Base-by-base conservation (phyloP, 805 yeast species). In the Yamadazyma laniorum region DNA sequence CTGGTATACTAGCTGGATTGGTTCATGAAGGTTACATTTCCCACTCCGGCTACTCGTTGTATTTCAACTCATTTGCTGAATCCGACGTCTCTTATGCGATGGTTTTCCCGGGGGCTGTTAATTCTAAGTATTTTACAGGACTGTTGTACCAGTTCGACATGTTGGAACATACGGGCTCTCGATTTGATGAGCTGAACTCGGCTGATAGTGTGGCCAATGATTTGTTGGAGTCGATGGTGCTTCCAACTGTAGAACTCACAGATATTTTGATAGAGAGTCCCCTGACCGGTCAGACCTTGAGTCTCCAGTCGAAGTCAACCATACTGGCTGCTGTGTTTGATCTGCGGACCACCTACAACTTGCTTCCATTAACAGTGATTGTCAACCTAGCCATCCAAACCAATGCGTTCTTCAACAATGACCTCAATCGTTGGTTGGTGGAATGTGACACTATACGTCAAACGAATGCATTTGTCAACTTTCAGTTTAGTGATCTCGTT, bases 381-480 rank as follows among this genome's bases (percentile, higher is more conserved):
- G 67, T 84, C 35, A 76, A 75, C 47, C 58, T 85, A 21, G 87
- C 90, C 0, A 67, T 83, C 18, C 90, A 85, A 57, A 61, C 81
- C 27, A 80, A 80, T 50, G 91, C 91, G 0, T 74, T 69, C 45
- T 85, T 76, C 52, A 69, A 74, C 3, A 55, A 60, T 3, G 62
- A 65, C 5, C 51, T 67, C 5, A 64, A 62, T 17, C 50, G 70
- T 13, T 85, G 91, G 91, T 49, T 82, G 12, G 80, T 81, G 11
- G 73, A 74, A 41, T 85, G 93, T 61, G 59, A 72, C 9, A 47
- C 51, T 22, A 60, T 82, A 12, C 70, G 67, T 1, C 49, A 58
- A 4, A 48, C 71, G 6, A 57, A 70, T 17, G 88, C 86, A 1
- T 59, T 71, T 0, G 38, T 85, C 6, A 67, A 72, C 33, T 73